Evolutionary conservation across 2,329 filamentous ascomycete species (phyloP).

Genomic region (Cytospora schulzeri): DNA sequence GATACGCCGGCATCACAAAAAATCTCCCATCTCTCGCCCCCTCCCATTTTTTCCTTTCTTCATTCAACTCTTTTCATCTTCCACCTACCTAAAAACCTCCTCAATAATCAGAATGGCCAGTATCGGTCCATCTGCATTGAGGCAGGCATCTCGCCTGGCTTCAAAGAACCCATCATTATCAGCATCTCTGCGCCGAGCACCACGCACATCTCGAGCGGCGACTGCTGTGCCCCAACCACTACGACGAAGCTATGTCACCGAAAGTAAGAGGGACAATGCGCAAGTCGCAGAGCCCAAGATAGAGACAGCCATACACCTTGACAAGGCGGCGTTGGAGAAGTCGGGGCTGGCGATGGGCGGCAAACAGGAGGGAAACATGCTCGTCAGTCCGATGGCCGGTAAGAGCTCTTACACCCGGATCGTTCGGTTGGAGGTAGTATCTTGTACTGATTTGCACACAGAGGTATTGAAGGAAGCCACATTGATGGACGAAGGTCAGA

Average conservation of each 20-base stretch:
- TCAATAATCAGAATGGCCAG: slow-evolving; percentile 55
- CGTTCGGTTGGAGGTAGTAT: background rate
- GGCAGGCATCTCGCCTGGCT: slow-evolving; percentile 70
- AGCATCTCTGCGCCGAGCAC: slow-evolving; percentile 38
- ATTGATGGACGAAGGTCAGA: slow-evolving; percentile 86
- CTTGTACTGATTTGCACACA: slow-evolving; percentile 32
- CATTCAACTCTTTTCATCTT: background rate
- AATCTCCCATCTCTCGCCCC: slow-evolving; percentile 24
- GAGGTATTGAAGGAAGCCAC: slow-evolving; percentile 89
- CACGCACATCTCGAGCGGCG: slow-evolving; percentile 39
- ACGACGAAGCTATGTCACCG: slow-evolving; percentile 75
- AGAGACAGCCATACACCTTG: slow-evolving; percentile 82
- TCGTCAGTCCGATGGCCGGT: slow-evolving; percentile 80
- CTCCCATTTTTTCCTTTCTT: slow-evolving; percentile 28
- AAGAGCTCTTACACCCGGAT: slow-evolving; percentile 20
- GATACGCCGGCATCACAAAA: slow-evolving; percentile 10
- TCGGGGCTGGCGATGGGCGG: slow-evolving; percentile 58
- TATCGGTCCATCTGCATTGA: slow-evolving; percentile 68
- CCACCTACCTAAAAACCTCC: background rate
- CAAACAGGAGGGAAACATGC: slow-evolving; percentile 60
- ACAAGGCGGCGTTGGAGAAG: slow-evolving; percentile 79
- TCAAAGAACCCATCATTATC: slow-evolving; percentile 44
- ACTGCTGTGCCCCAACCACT: slow-evolving; percentile 33
- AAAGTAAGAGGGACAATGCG: slow-evolving; percentile 76
- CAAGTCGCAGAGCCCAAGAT: slow-evolving; percentile 82